phyloP scores from a whole-genome alignment of 257 asterid genomes.

The Solanum sitiens region DNA sequence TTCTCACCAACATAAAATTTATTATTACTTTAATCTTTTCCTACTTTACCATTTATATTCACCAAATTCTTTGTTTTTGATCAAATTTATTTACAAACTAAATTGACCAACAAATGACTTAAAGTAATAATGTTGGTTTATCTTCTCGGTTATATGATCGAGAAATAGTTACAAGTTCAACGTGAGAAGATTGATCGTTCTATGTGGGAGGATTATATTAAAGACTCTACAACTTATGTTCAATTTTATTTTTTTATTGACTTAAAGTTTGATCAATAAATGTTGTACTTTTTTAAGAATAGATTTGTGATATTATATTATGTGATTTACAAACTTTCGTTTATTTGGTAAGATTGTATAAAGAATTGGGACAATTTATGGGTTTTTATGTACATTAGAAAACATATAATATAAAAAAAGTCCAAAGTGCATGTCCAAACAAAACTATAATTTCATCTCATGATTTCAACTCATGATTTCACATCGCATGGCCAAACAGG shows the following conservation, averaged over 20 bases:
- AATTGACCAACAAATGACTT: not conserved
- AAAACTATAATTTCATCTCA: not conserved
- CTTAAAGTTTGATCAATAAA: not conserved
- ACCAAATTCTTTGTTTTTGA: not conserved
- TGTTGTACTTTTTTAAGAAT: not conserved
- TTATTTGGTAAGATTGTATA: not conserved
- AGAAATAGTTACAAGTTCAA: not conserved
- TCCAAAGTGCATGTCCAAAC: not conserved
- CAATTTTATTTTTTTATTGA: not conserved
- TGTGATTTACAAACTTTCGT: not conserved
- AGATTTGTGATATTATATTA: not conserved
- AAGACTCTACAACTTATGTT: not conserved
- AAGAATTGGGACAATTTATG: not conserved
- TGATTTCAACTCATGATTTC: not conserved
- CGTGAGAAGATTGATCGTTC: not conserved
- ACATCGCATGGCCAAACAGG: not conserved
- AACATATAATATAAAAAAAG: not conserved
- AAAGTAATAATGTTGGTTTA: not conserved
- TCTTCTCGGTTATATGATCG: not conserved
- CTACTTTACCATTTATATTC: not conserved
- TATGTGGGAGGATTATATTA: not conserved
- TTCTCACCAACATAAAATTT: not conserved
- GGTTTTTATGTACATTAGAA: not conserved
- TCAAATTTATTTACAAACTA: no score
- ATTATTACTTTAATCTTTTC: no score